Evolutionary conservation across 2,329 filamentous ascomycete genomes (phyloP).

Genomic region (Cadophora sp.): DNA sequence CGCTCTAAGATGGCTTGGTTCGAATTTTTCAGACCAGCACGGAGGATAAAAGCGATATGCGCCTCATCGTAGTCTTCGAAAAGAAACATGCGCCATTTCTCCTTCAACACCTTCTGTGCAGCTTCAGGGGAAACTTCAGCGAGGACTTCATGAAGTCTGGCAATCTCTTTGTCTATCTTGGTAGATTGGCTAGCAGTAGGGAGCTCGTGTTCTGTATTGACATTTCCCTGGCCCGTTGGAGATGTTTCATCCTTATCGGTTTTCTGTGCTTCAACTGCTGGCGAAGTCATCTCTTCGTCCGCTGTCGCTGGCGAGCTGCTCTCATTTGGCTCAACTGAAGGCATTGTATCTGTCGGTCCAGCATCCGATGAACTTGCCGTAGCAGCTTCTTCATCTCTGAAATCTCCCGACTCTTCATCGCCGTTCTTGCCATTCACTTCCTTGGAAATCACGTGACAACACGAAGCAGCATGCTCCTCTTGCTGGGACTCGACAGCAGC

Average conservation of each 20-base stretch:
- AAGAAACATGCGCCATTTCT: conserved; percentile 36
- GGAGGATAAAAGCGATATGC: conserved; percentile 40
- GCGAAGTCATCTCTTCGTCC: conserved; percentile 8
- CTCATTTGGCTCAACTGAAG: conserved; percentile 1
- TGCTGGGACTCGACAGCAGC: background rate
- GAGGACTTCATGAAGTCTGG: conserved; percentile 34
- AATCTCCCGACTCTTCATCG: background rate
- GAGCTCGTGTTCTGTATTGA: background rate
- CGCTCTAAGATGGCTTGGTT: conserved; percentile 32
- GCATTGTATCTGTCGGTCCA: background rate
- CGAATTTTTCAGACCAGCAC: conserved; percentile 41
- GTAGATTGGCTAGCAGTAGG: conserved; percentile 12
- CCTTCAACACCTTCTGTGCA: conserved; percentile 34
- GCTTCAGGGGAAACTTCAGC: conserved; percentile 33
- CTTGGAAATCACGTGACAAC: conserved; percentile 10
- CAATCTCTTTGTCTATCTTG: conserved; percentile 33
- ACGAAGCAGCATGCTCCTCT: background rate
- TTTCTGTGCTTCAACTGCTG: background rate
- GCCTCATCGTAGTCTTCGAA: conserved; percentile 35
- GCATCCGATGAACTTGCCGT: background rate
- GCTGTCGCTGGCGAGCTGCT: conserved; percentile 8
- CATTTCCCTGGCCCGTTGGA: background rate
- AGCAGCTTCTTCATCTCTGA: background rate
- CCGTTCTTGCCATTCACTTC: background rate
- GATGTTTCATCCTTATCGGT: background rate